Percentiles rank a stretch among this genome's conserved stretches.
Evolutionary conservation across 352 stramenopile genomes (phyloP).

Genomic region (Pythium folliculosum): DNA sequence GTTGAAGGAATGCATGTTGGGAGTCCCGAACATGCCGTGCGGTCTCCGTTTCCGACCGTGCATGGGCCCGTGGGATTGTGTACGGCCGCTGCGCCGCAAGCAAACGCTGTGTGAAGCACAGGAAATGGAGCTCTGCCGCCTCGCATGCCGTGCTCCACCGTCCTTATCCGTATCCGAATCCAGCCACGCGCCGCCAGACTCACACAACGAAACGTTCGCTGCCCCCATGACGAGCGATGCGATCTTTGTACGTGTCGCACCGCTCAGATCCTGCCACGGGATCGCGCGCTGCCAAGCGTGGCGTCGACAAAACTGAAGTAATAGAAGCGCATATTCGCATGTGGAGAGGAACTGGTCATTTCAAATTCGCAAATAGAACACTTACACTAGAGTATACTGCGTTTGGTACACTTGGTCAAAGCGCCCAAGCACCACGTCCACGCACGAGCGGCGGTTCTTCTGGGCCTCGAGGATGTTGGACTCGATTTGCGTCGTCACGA

Average conservation of each 20-base stretch:
- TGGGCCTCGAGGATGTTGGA: slow-evolving; percentile 16
- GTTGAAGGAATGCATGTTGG: no score
- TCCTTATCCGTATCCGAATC: background rate
- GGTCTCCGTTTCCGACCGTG: background rate
- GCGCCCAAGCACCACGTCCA: slow-evolving; percentile 26
- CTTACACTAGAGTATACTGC: slow-evolving; percentile 23
- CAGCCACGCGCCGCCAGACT: no score
- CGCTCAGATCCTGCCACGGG: no score
- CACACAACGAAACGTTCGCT: no score
- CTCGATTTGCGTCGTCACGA: slow-evolving; percentile 35
- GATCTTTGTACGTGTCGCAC: background rate
- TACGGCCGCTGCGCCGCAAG: no score
- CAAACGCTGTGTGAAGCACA: no score
- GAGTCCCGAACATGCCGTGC: no score
- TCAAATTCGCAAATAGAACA: background rate
- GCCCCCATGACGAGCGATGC: no score
- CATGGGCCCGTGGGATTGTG: background rate
- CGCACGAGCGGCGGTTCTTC: slow-evolving; percentile 26
- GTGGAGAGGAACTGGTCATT: background rate
- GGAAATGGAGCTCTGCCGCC: no score
- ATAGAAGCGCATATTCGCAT: background rate
- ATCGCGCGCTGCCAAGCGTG: background rate
- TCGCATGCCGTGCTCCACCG: background rate
- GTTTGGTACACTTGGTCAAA: slow-evolving; percentile 33
- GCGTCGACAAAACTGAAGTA: background rate